These are phyloP conservation scores for Penicillium paxilli DNA, from an alignment of 495 filamentous ascomycete species.

Conservation along the genomic window DNA sequence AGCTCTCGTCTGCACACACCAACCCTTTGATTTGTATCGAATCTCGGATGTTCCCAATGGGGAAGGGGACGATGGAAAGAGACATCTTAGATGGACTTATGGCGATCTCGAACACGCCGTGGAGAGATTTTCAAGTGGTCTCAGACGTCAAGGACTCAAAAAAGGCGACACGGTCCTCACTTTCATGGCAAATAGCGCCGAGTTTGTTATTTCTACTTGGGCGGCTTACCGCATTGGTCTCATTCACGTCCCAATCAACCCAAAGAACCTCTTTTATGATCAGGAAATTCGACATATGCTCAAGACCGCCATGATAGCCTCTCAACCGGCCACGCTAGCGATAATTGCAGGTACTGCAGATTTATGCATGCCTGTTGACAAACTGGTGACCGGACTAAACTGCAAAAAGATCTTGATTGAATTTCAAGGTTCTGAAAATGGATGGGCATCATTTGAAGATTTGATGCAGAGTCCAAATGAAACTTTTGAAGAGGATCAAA, in stretches of 20 bases:
- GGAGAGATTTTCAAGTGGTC: conserved; percentile 5
- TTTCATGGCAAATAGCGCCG: conserved; percentile 13
- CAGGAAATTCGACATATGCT: conserved; percentile 19
- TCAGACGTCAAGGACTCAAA: conserved; percentile 2
- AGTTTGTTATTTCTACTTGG: conserved; percentile 20
- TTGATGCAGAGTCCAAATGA: conserved; percentile 2
- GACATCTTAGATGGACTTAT: conserved; percentile 21
- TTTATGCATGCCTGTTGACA: conserved; percentile 7
- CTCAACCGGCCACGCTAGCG: background rate
- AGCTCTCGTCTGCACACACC: conserved; percentile 17
- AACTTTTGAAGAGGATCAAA: background rate
- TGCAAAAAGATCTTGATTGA: conserved; percentile 13
- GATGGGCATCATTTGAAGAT: conserved; percentile 12
- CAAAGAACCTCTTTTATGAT: conserved; percentile 4
- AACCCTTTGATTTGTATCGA: conserved; percentile 9
- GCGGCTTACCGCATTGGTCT: conserved; percentile 20
- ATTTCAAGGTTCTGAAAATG: conserved; percentile 1
- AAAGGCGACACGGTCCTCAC: conserved; percentile 11
- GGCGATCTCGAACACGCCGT: conserved; percentile 7
- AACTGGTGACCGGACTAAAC: conserved; percentile 3
- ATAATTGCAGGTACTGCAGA: conserved; percentile 7
- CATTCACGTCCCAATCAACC: conserved; percentile 18
- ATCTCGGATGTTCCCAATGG: background rate
- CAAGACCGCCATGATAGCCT: conserved; percentile 4
- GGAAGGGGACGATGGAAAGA: background rate